Evolutionary conservation across 306 rosid genomes (phyloP).

Genomic region (Luffa aegyptiaca): DNA sequence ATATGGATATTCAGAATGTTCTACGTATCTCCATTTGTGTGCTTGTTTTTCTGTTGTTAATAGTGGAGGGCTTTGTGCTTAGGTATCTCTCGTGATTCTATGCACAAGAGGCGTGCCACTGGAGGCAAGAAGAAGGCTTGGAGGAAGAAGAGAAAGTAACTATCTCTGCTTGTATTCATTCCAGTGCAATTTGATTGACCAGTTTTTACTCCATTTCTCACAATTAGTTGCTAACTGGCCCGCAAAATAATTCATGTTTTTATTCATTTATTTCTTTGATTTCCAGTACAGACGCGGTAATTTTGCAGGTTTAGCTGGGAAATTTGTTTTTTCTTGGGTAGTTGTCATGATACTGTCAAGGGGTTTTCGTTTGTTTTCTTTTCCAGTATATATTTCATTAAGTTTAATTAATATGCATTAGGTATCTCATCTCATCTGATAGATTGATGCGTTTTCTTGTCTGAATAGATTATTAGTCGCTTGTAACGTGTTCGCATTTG

Average conservation of each 20-base stretch:
- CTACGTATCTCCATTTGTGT: neutral
- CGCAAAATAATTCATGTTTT: neutral
- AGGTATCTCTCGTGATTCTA: constrained; percentile 12
- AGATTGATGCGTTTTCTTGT: neutral
- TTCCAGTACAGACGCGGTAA: neutral
- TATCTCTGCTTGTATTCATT: neutral
- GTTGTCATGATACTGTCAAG: neutral
- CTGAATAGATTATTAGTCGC: neutral
- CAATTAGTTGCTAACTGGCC: neutral
- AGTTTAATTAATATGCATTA: neutral
- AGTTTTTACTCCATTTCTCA: neutral
- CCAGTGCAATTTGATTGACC: neutral
- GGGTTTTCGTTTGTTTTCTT: neutral
- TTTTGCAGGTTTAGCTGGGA: neutral
- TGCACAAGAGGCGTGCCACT: constrained; percentile 9
- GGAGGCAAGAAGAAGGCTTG: constrained; percentile 10
- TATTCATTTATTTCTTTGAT: neutral
- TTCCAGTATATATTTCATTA: neutral
- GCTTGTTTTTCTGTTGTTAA: neutral
- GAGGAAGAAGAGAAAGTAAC: constrained; percentile 11
- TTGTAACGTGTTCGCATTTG: neutral
- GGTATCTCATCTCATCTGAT: neutral
- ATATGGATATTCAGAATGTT: neutral
- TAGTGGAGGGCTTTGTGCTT: neutral
- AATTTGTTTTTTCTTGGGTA: neutral